Conservation (phyloP, 352 stramenopile genomes). For the Globisporangium polare region DNA sequence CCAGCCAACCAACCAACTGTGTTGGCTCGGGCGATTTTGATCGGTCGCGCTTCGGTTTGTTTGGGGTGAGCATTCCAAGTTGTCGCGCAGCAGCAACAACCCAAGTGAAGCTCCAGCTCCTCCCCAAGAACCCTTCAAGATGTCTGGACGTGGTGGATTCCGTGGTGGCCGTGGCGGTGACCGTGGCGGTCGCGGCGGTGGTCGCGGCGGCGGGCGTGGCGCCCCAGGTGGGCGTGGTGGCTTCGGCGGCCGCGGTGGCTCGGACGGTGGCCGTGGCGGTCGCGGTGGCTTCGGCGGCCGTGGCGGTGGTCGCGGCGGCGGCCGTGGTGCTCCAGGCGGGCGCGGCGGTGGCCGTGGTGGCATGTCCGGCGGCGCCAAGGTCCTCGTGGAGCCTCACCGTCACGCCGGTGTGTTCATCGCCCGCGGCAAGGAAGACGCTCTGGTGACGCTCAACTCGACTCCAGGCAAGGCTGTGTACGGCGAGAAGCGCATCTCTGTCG, state of each 20-base stretch:
- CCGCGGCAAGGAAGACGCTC: conserved; percentile 97
- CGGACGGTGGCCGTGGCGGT: conserved; percentile 45
- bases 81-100: conserved; percentile 10
- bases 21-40: too few relatives aligned
- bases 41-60: background rate
- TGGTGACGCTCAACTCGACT: conserved; percentile 98
- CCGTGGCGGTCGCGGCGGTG: conserved; percentile 44
- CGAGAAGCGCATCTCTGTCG: conserved; percentile 99
- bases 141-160: conserved; percentile 23
- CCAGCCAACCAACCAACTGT: too few relatives aligned
- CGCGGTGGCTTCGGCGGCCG: conserved; percentile 41
- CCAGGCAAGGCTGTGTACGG: conserved; percentile 99
- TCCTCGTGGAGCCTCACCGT: conserved; percentile 97
- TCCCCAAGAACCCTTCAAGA: conserved; percentile 5
- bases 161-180: conserved; percentile 45
- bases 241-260: conserved; percentile 46
- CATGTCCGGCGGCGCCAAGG: conserved; percentile 96
- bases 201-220: conserved; percentile 40
- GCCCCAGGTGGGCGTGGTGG: conserved; percentile 38
- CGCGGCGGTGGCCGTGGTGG: conserved; percentile 64
- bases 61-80: background rate
- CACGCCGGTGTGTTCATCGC: conserved; percentile 99
- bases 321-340: conserved; percentile 37
- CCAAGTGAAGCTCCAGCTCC: conserved; percentile 12
- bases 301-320: conserved; percentile 35